These are phyloP conservation scores for Aureobasidium sp. DNA, from an alignment of 2,329 filamentous ascomycete genomes.

Conservation along the genomic window DNA sequence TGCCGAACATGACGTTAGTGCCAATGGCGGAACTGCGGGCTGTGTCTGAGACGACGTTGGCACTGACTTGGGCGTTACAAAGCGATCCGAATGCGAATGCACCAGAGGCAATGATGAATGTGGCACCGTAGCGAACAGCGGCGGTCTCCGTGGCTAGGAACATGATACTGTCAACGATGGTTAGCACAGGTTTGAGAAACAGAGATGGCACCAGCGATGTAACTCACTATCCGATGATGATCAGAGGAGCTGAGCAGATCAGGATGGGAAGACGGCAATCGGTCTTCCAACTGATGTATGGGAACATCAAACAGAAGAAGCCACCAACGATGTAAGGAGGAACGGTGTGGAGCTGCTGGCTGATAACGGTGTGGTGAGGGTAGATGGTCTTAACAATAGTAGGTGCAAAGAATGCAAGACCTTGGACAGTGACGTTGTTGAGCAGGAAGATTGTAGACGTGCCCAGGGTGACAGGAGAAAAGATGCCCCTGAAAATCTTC, in stretches of 20 bases:
- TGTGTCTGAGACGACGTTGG: conserved; percentile 65
- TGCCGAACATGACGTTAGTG: conserved; percentile 64
- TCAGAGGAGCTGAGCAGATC: conserved; percentile 51
- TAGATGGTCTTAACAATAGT: conserved; percentile 67
- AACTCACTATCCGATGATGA: conserved; percentile 55
- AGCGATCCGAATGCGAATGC: conserved; percentile 59
- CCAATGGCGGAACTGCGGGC: conserved; percentile 60
- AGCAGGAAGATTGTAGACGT: conserved; percentile 55
- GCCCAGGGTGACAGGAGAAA: conserved; percentile 54
- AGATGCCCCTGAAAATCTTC: conserved; percentile 56
- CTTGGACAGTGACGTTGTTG: conserved; percentile 64
- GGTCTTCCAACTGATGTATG: conserved; percentile 53
- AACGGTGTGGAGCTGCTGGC: conserved; percentile 62
- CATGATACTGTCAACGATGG: conserved; percentile 40
- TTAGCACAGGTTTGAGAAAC: neutral
- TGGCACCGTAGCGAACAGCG: conserved; percentile 58
- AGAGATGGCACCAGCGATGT: neutral
- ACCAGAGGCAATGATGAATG: conserved; percentile 60
- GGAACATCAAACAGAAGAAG: conserved; percentile 58
- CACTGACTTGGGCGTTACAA: conserved; percentile 59
- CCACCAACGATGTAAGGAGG: conserved; percentile 64
- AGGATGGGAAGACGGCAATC: conserved; percentile 57
- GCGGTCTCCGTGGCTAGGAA: conserved; percentile 52
- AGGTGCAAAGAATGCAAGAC: conserved; percentile 61
- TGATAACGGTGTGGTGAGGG: conserved; percentile 48